Percentiles rank a stretch among this genome's conserved stretches.
These are phyloP conservation scores for Crithidia expoeki DNA, from an alignment of 208 protist genomes.

Conservation along the genomic window DNA sequence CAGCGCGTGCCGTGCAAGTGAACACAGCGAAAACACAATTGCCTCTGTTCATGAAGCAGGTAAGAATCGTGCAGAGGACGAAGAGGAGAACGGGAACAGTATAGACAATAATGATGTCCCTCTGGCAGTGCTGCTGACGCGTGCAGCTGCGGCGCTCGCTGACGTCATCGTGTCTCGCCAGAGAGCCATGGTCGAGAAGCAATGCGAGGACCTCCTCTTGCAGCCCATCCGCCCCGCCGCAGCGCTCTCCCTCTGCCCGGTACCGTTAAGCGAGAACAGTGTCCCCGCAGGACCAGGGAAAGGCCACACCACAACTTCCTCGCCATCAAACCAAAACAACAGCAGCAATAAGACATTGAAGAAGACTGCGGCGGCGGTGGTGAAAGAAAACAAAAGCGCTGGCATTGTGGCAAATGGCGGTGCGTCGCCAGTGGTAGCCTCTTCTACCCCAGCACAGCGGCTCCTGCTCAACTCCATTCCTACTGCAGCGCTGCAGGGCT, in stretches of 20 bases:
- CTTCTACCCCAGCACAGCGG: conserved; percentile 13
- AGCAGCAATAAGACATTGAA: not conserved
- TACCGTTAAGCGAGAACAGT: not conserved
- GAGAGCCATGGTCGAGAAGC: conserved; percentile 12
- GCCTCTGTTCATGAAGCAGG: not conserved
- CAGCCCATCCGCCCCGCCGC: conserved; percentile 7
- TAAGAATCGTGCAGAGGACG: not conserved
- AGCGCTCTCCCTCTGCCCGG: not conserved
- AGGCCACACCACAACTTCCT: not conserved
- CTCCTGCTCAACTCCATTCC: conserved; percentile 11
- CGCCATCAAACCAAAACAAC: not conserved
- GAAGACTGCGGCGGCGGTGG: conserved; percentile 18
- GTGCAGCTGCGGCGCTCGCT: conserved; percentile 48
- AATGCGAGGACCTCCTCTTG: conserved; percentile 20
- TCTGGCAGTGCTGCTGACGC: conserved; percentile 50
- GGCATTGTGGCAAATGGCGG: not conserved
- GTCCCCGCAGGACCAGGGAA: conserved; percentile 6
- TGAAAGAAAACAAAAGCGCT: not conserved
- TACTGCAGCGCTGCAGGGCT: conserved; percentile 17
- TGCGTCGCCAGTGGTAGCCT: too few species aligned
- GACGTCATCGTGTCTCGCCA: conserved; percentile 21
- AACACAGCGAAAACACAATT: not conserved
- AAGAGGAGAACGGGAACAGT: not conserved
- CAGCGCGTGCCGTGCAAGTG: not conserved
- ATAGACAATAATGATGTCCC: conserved; percentile 8